phyloP scores from a whole-genome alignment of 108 stramenopile species.

The Fistulifera solaris region DNA sequence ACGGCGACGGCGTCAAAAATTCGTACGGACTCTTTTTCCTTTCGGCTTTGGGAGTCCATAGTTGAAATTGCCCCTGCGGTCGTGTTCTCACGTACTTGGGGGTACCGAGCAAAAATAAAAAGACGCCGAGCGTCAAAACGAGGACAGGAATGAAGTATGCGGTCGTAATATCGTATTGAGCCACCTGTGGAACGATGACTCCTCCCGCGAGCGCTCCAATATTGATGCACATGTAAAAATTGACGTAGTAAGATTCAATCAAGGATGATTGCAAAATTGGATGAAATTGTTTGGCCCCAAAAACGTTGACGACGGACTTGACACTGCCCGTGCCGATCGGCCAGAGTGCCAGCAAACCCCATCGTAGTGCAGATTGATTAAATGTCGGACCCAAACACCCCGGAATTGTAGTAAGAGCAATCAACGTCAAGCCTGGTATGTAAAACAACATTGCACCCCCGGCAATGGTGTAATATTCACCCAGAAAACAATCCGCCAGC shows the following conservation, averaged over 20 bases:
- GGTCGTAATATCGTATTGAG: slow-evolving; percentile 55
- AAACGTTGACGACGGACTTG: slow-evolving; percentile 79
- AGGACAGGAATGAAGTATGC: slow-evolving; percentile 74
- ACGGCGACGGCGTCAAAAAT: not conserved
- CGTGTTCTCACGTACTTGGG: slow-evolving; percentile 34
- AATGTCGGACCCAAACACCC: slow-evolving; percentile 50
- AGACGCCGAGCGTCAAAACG: slow-evolving; percentile 50
- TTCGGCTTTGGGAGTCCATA: not conserved
- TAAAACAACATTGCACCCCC: slow-evolving; percentile 52
- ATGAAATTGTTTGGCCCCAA: slow-evolving; percentile 86
- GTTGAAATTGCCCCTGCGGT: not conserved
- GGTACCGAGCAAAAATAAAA: slow-evolving; percentile 53
- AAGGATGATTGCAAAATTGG: slow-evolving; percentile 66
- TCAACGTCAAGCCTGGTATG: slow-evolving; percentile 65
- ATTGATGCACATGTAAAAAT: slow-evolving; percentile 87
- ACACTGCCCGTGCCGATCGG: slow-evolving; percentile 80
- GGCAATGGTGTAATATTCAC: slow-evolving; percentile 68
- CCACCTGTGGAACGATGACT: slow-evolving; percentile 60
- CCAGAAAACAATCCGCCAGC: slow-evolving; percentile 63
- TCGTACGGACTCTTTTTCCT: not conserved
- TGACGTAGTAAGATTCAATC: slow-evolving; percentile 78
- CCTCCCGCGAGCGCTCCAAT: slow-evolving; percentile 78
- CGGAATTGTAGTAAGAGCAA: slow-evolving; percentile 60
- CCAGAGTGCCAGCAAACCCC: slow-evolving; percentile 61
- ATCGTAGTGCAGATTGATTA: slow-evolving; percentile 32